Conservation (phyloP, 2,329 filamentous ascomycete genomes). For the Zymoseptoria pseudotritici region DNA sequence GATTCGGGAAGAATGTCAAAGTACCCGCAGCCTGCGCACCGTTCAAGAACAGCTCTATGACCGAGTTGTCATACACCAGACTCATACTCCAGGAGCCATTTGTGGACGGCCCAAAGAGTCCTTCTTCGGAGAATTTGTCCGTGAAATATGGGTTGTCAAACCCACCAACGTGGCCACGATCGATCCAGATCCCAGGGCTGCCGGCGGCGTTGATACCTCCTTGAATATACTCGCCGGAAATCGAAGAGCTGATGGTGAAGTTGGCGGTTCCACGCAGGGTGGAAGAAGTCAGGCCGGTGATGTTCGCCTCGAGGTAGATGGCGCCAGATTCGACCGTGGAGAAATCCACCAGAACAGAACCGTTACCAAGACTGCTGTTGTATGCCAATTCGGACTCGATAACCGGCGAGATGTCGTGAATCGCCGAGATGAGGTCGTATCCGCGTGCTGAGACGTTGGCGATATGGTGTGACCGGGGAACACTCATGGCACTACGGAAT, state of each 20-base stretch:
- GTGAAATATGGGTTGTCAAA: constrained; percentile 51
- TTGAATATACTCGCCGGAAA: constrained; percentile 42
- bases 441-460: constrained; percentile 45
- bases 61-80: constrained; percentile 47
- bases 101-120: constrained; percentile 17
- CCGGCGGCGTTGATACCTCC: constrained; percentile 44
- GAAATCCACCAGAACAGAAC: constrained; percentile 45
- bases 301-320: constrained; percentile 49
- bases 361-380: constrained; percentile 42
- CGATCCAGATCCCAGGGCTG: constrained; percentile 37
- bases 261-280: constrained; percentile 37
- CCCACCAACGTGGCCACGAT: constrained; percentile 43
- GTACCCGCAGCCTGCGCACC: constrained; percentile 45
- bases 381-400: constrained; percentile 40
- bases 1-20: constrained; percentile 44
- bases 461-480: constrained; percentile 48
- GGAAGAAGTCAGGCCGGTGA: constrained; percentile 36
- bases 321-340: constrained; percentile 43
- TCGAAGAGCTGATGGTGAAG: constrained; percentile 47
- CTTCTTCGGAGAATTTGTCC: constrained; percentile 43
- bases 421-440: constrained; percentile 44
- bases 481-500: constrained; percentile 47
- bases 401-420: constrained; percentile 44
- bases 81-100: constrained; percentile 36
- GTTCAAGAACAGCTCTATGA: constrained; percentile 51